Base-by-base conservation (phyloP, 1,139 yeast species). In the Taphrina deformans region DNA sequence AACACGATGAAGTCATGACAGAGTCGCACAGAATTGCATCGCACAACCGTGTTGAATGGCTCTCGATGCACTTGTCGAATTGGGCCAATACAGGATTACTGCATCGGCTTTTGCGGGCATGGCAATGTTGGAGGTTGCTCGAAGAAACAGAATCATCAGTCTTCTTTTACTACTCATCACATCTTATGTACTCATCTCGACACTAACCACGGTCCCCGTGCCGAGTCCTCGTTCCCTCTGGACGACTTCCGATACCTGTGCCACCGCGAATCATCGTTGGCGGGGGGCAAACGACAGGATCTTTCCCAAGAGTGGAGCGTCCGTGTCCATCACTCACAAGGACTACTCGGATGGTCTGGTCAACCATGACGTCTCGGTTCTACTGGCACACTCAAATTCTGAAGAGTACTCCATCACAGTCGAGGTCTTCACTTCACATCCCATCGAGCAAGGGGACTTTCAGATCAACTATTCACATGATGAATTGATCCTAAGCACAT, bases 201-300 rank as follows among this genome's bases (percentile, higher is more conserved):
- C 27, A 2, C 21, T 51, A 14, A 51, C 55, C n/a, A 21, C 44
- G 26, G 10, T 26, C 6, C 23, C 27, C 2, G 27, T 51, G 27
- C 55, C 55, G 18, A 31, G 23, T 16, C 55, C 55, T 31, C 40
- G 44, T n/a, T 16, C 35, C 7, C n/a, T 48, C n/a, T 29, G 33
- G 35, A 29, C 53, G 18, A 29, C 9, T 12, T 38, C 53, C 5
- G 35, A 48, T 10, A 18, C 27, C 27, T 29, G 41, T 10, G 7
- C 38, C 52, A 44, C 61, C n/a, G 61, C 61, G 38, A 44, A 55
- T 7, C 52, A 38, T 21, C 46, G 16, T 26, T 59, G 63, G 63
- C 48, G 63, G n/a, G 63, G 63, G 7, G 55, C 55, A 14, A 59
- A 59, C 56, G 63, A 59, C 23, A 23, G 51, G n/a, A 23, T 48